phyloP scores from a whole-genome alignment of 768 basidiomycete genomes.

The Mycena epipterygia region DNA sequence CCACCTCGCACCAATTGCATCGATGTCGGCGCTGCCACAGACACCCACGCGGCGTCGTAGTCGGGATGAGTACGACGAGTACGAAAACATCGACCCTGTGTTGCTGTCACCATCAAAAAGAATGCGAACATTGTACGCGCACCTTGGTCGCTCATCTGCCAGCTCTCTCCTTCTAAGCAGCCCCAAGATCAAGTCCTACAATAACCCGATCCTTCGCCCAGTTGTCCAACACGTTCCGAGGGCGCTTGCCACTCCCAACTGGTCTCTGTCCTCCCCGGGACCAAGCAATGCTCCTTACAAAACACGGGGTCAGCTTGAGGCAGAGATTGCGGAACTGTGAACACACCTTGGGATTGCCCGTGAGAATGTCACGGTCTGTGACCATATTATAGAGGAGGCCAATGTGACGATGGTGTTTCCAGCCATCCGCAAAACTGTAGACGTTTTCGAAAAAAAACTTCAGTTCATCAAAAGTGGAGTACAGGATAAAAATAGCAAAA shows the following conservation, averaged over 20 bases:
- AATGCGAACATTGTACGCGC: slow-evolving; percentile 15
- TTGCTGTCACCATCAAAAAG: slow-evolving; percentile 19
- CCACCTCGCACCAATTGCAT: not conserved
- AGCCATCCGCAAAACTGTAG: too few species aligned
- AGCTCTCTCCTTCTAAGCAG: not conserved
- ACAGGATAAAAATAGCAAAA: too few species aligned
- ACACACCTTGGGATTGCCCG: not conserved
- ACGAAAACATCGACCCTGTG: slow-evolving; percentile 17
- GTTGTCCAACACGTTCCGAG: slow-evolving; percentile 2
- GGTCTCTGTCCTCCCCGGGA: not conserved
- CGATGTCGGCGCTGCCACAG: not conserved
- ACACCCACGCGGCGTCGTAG: not conserved
- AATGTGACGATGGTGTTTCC: slow-evolving; percentile 33
- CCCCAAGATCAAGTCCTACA: slow-evolving; percentile 10
- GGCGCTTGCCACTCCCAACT: too few species aligned
- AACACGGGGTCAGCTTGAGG: not conserved
- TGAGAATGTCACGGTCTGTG: slow-evolving; percentile 6
- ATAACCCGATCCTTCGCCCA: not conserved
- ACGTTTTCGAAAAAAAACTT: too few species aligned
- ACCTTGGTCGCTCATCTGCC: slow-evolving; percentile 8
- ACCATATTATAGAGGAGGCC: slow-evolving; percentile 27
- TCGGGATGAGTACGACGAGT: too few species aligned
- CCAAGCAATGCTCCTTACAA: not conserved
- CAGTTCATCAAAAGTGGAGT: too few species aligned
- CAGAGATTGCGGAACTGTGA: not conserved